Base-by-base conservation (phyloP, 139 green algal species). In the Coelastrella sp. region DNA sequence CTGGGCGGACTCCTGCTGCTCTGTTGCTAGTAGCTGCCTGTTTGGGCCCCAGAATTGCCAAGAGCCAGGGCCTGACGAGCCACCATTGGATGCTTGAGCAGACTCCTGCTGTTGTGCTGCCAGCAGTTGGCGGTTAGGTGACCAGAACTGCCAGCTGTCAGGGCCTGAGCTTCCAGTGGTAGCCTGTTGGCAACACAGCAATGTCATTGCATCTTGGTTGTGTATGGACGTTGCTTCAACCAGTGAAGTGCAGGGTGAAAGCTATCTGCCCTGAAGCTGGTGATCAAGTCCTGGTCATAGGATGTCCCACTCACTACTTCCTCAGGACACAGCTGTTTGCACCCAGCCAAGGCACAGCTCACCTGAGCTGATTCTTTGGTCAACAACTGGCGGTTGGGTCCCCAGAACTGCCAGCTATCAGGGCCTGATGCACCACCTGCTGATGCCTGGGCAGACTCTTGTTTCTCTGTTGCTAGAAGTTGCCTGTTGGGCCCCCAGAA, bases 331-430 rank as follows among this genome's bases (percentile, higher is more conserved):
- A 22, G 63, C 63, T 22, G 15, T 72, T 14, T 17, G 15, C 17
- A 11, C 8, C 70, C n/a, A 25, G 70, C 17, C 10, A 19, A 78
- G 19, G 8, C 70, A 11, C 25, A 20, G 25, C 19, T 35, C 19
- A 35, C 70, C 70, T 78, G 70, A 6, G 14, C 25, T 49, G 35
- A 49, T 49, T 49, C 63, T 6, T 70, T 17, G 12, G 63, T 17
- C 63, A 70, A 17, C 63, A 81, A 24, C 74, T 81, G 74, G 9
- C 74, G 11, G 74, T 81, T 57, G 8, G 74, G 74, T 58, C 8
- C 74, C 74, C 74, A 81, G 74, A 81, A 81, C 74, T 59, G n/a
- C 74, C 74, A 81, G n/a, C 20, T 57, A 24, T 81, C 74, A 58
- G 74, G 74, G n/a, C 74, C 74, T 20, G n/a, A 59, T 24, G 20